Base-by-base conservation (phyloP, 495 filamentous ascomycete species). In the Endocarpon pusillum region DNA sequence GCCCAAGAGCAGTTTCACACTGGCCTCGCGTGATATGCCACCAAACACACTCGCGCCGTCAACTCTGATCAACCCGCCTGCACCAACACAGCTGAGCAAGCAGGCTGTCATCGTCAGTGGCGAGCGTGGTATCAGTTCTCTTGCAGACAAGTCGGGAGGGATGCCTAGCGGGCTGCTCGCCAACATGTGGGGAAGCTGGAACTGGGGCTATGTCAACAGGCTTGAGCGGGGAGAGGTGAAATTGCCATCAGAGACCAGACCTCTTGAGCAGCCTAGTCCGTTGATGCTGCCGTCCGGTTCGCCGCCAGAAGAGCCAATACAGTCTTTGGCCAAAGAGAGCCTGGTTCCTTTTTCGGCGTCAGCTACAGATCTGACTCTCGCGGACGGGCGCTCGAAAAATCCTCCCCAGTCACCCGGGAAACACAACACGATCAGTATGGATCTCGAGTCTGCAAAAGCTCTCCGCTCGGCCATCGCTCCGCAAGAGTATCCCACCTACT, bases 121-220 rank as follows among this genome's bases (percentile, higher is more conserved):
- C 39, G 78, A 94, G 49, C 69, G 69, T 37, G 76, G 65, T 9
- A 62, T 78, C 38, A 67, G 62, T n/a, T 67, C 69, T 8, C 48
- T 59, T 23, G 61, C 61, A 23, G 75, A 75, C 42, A 62, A 61
- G 32, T 72, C 70, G 12, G 78, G 79, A 11, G 66, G 68, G 2
- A 72, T 89, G 62, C 79, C 83, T 0, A 78, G 73, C 37, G 84
- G 80, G 14, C 71, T 91, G 42, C 73, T 92, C 67, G 85, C 84
- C 14, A 94, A 94, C 45, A 60, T 89, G 35, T 94, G 85, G 85
- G 85, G 85, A 28, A 87, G 74, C 54, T 73, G 71, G 23, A 74
- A 84, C 24, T 91, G 82, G 78, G 73, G 78, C 4, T 75, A 78
- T 36, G 59, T 85, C 18, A 81, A 82, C 42, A 65, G 66, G 10